Base-by-base conservation (phyloP, 2,329 filamentous ascomycete species). In the Colletotrichum sp. region DNA sequence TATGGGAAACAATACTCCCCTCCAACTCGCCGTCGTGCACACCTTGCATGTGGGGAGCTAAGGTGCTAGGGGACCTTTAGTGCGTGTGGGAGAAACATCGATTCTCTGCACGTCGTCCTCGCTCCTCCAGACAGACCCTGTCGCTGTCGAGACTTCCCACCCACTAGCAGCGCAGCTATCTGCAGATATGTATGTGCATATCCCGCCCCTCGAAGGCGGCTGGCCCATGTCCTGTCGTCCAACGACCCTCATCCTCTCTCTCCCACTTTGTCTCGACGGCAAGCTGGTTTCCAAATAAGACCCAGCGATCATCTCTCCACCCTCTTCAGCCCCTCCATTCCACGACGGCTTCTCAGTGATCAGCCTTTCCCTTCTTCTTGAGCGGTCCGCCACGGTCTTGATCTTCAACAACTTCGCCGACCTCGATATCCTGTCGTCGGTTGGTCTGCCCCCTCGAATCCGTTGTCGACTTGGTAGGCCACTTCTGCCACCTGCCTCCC, bases 111-210 rank as follows among this genome's bases (percentile, higher is more conserved):
- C 27, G 66, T 76, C 67, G 52, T 76, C 34, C 59, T 70, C 66
- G 32, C 67, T 57, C 32, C 60, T 71, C 66, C 36, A 67, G 36
- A 67, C 16, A 63, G 61, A 68, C 66, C 74, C 71, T 74, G 71
- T 76, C 72, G 39, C 63, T 44, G 39, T 75, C 65, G 32, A 69
- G 59, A 73, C 39, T 28, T 63, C 65, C 72, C 72, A 67, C 55
- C 72, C 72, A 75, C 71, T 75, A 67, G 48, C 55, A 71, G 66
- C 71, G 61, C 72, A 71, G 39, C 71, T 74, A 76, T 76, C 74
- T 76, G 71, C 74, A 76, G 71, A 76, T 76, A 74, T 76, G 71
- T 76, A 76, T 70, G 36, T 76, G 66, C 71, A 75, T 75, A 75
- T 76, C 74, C 74, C 74, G 74, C 67, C 71, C 32, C 44, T 76